Conservation (phyloP, 768 basidiomycete genomes). For the Amanita brunnescens region DNA sequence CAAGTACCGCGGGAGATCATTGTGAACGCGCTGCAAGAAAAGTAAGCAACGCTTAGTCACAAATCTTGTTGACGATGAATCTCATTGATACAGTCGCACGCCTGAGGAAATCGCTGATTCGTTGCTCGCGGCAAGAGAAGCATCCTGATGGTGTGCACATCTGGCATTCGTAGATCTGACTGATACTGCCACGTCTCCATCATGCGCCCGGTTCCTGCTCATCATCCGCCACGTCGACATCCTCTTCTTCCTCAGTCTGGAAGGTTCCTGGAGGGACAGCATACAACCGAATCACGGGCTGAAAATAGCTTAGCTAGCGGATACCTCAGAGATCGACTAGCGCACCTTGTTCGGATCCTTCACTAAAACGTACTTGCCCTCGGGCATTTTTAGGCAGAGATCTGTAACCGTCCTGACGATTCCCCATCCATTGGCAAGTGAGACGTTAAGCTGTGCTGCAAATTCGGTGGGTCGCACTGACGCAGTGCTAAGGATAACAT, state of each 20-base stretch:
- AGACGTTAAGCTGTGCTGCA: slow-evolving; percentile 91
- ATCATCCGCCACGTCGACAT: slow-evolving; percentile 32
- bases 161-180: not conserved
- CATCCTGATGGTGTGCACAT: not conserved
- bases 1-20: slow-evolving; percentile 64
- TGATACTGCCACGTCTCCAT: slow-evolving; percentile 1
- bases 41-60: slow-evolving; percentile 37
- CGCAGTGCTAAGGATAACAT: slow-evolving; percentile 91
- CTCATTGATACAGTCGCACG: slow-evolving; percentile 42
- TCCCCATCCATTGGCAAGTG: slow-evolving; percentile 95
- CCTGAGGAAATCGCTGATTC: slow-evolving; percentile 80
- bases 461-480: slow-evolving; percentile 94
- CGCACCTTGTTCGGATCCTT: slow-evolving; percentile 97
- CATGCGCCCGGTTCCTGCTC: slow-evolving; percentile 24
- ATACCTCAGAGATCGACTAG: slow-evolving; percentile 6
- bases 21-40: slow-evolving; percentile 72
- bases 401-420: slow-evolving; percentile 95
- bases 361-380: slow-evolving; percentile 95
- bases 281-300: slow-evolving; percentile 94
- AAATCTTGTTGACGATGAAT: slow-evolving; percentile 8
- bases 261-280: slow-evolving; percentile 86
- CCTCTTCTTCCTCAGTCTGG: slow-evolving; percentile 74
- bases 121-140: slow-evolving; percentile 31
- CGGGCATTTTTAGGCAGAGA: slow-evolving; percentile 91
- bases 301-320: slow-evolving; percentile 13